Percentiles rank a stretch among this genome's conserved stretches.
Conservation (phyloP, 768 basidiomycete species). For the Rhizopogon rudus region DNA sequence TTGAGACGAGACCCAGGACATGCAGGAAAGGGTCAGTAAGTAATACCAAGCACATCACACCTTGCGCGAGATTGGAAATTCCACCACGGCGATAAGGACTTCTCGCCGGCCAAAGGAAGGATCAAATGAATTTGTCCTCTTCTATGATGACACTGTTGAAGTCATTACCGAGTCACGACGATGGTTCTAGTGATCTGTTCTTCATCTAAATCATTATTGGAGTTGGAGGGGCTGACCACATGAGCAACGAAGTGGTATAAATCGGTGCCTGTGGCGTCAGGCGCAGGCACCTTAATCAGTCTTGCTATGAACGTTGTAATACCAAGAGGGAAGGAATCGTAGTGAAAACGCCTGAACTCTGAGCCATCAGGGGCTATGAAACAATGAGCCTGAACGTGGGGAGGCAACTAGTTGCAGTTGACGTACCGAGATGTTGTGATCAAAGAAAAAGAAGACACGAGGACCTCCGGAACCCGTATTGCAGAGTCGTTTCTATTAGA, state of each 20-base stretch:
- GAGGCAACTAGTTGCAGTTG: neutral
- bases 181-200: conserved; percentile 16
- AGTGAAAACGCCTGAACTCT: conserved; percentile 88
- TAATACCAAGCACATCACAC: conserved; percentile 70
- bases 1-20: conserved; percentile 72
- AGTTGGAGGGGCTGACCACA: conserved; percentile 45
- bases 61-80: conserved; percentile 88
- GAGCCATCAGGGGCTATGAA: conserved; percentile 81
- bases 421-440: conserved; percentile 48
- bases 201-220: conserved; percentile 33
- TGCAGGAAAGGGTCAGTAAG: conserved; percentile 81
- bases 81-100: conserved; percentile 72
- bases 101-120: conserved; percentile 28
- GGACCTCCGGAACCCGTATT: conserved; percentile 90
- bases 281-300: conserved; percentile 77
- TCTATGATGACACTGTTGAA: conserved; percentile 7
- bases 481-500: conserved; percentile 82
- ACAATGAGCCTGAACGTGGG: neutral
- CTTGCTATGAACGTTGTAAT: conserved; percentile 67
- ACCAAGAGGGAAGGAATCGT: conserved; percentile 89
- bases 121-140: conserved; percentile 20
- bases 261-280: conserved; percentile 88
- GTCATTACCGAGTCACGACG: conserved; percentile 3
- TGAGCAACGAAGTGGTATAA: conserved; percentile 76
- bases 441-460: conserved; percentile 66